A percentile compares a stretch with the other conserved stretches of the same genome.
phyloP scores from a whole-genome alignment of 495 filamentous ascomycete species.

The Aspergillus bridgeri region DNA sequence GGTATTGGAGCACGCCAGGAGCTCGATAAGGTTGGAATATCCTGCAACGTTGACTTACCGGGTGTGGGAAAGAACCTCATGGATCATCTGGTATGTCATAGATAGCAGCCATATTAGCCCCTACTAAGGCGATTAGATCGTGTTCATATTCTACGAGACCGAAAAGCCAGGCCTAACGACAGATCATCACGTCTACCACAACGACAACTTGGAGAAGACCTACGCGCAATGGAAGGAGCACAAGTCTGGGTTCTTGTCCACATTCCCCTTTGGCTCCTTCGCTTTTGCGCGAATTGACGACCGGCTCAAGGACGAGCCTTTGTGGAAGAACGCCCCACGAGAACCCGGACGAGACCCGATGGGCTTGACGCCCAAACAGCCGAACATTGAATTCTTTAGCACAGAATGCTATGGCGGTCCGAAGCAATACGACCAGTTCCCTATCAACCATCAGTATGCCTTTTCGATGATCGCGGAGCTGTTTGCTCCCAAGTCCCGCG shows the following conservation, averaged over 20 bases:
- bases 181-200: slow-evolving; percentile 21
- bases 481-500: slow-evolving; percentile 39
- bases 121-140: slow-evolving; percentile 22
- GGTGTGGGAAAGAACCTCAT: slow-evolving; percentile 55
- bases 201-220: slow-evolving; percentile 34
- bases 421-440: slow-evolving; percentile 47
- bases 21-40: slow-evolving; percentile 44
- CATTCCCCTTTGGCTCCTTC: slow-evolving; percentile 53
- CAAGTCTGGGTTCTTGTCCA: slow-evolving; percentile 47
- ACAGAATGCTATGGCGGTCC: slow-evolving; percentile 53
- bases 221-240: slow-evolving; percentile 47
- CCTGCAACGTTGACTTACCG: slow-evolving; percentile 44
- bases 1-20: slow-evolving; percentile 52
- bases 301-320: slow-evolving; percentile 40
- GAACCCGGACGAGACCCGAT: slow-evolving; percentile 48
- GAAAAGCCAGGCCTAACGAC: slow-evolving; percentile 39
- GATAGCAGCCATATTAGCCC: neutral
- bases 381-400: slow-evolving; percentile 51
- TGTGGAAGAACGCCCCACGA: slow-evolving; percentile 40
- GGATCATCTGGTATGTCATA: slow-evolving; percentile 44
- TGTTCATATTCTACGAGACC: slow-evolving; percentile 50
- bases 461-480: slow-evolving; percentile 44
- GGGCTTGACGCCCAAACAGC: slow-evolving; percentile 45
- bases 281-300: slow-evolving; percentile 51
- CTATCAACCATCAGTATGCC: slow-evolving; percentile 37